Evolutionary conservation across 305 asterid genomes (phyloP), one percentile per base, ranked within the genome.

Genomic region (Rubia balearica): DNA sequence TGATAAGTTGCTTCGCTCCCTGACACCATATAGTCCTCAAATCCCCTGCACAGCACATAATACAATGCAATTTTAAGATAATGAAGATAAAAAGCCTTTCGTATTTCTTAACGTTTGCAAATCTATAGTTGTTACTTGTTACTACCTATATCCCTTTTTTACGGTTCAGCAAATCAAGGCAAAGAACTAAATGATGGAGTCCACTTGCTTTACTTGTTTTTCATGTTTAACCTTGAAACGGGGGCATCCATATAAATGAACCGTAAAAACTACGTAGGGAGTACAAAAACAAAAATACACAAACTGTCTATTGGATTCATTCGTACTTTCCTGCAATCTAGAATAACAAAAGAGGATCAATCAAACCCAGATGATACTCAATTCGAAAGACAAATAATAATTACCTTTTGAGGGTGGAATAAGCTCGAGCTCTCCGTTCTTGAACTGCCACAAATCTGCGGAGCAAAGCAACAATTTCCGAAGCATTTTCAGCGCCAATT

Each of bases 361-460:
- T 17, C 59, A 8, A 51, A 51, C 59, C 59, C 68, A 19, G 30
- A 40, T 10, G 30, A 40, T 63, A 43, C 45, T 36, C 30, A 38
- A 40, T 63, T 63, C 30, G 30, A 24, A 67, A 49, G 36, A 53
- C 59, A 5, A 14, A 16, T 48, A 75, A 40, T 14, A 4, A 14
- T 21, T 8, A 92, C 98, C 96, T 84, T 78, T 90, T 92, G 24
- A 90, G 96, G 71, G 86, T 89, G 49, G 95, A 79, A 79, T 92
- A 92, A 73, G 97, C 96, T 71, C 79, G 86, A 72, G 97, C 95
- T 66, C 98, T 90, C 69, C 95, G 93, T 83, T 87, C 84, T 86
- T 92, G 98, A 62, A 92, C 83, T 11, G 81, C 72, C 65, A 90
- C 90, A 80, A 92, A 92, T 80, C 81, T 75, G 21, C 93, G 92